Conservation (phyloP, 495 filamentous ascomycete genomes). For the Darksidea phi region DNA sequence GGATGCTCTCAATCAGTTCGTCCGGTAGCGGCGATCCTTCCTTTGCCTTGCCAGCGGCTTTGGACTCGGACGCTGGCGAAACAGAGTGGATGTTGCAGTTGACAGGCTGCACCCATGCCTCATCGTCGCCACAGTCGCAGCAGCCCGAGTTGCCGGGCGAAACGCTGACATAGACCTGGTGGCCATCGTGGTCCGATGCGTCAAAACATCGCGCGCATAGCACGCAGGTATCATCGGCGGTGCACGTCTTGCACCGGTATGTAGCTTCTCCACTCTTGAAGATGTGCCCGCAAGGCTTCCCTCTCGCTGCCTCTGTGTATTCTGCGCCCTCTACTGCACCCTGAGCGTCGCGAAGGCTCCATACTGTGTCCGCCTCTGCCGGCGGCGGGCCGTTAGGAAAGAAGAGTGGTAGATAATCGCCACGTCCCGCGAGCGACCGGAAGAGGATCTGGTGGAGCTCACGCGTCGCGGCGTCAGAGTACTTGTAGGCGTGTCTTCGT, state of each 20-base stretch:
- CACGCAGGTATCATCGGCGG: conserved; percentile 62
- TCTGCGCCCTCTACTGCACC: conserved; percentile 92
- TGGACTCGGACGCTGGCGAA: conserved; percentile 47
- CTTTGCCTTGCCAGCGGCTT: conserved; percentile 64
- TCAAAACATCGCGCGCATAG: conserved; percentile 70
- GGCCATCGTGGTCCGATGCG: conserved; percentile 89
- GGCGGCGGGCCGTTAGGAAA: conserved; percentile 72
- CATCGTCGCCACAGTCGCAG: conserved; percentile 93
- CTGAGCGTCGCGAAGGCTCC: conserved; percentile 81
- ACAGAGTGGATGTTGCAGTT: conserved; percentile 91
- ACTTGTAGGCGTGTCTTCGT: conserved; percentile 65
- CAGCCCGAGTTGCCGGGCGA: conserved; percentile 90
- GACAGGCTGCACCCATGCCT: conserved; percentile 86
- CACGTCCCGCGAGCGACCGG: conserved; percentile 73
- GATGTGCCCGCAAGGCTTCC: conserved; percentile 96
- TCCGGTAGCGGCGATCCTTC: conserved; percentile 59
- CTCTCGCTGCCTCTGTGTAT: conserved; percentile 87
- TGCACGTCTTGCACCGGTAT: conserved; percentile 91
- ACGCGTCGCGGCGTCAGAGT: conserved; percentile 63
- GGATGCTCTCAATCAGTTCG: conserved; percentile 71
- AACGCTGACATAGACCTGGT: conserved; percentile 81
- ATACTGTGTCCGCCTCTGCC: conserved; percentile 49
- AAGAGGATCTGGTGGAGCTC: conserved; percentile 78
- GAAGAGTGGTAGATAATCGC: conserved; percentile 68
- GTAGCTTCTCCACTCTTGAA: conserved; percentile 89